These are phyloP conservation scores for Neurospora crassa DNA, from an alignment of 2,329 filamentous ascomycete species.

Conservation along the genomic window DNA sequence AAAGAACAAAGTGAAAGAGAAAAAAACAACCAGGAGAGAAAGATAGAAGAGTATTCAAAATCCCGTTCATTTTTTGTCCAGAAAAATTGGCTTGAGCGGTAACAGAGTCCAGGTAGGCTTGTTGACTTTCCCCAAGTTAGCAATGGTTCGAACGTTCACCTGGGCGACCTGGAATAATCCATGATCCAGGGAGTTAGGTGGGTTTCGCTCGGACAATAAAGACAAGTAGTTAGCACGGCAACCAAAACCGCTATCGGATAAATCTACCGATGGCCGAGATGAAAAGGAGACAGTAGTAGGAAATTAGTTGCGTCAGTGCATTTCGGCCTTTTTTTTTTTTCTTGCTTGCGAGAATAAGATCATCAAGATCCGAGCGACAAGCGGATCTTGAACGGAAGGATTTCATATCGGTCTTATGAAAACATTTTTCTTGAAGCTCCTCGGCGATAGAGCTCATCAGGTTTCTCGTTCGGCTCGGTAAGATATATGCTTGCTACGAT, in stretches of 20 bases:
- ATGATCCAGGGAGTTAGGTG: neutral
- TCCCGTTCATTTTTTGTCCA: too few relatives aligned
- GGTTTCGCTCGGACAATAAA: neutral
- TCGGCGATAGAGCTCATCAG: neutral
- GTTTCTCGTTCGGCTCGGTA: neutral
- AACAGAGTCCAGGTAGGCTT: neutral
- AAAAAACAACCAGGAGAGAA: too few relatives aligned
- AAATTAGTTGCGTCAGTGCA: neutral
- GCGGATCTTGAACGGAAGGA: too few relatives aligned
- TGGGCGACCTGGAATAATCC: neutral
- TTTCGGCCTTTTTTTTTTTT: neutral
- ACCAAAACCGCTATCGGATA: neutral
- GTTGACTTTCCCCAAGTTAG: neutral
- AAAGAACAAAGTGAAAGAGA: neutral
- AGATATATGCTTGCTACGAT: neutral
- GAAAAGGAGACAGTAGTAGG: neutral
- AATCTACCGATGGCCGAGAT: neutral
- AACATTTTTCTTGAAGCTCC: neutral
- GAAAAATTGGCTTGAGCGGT: too few relatives aligned
- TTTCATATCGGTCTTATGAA: too few relatives aligned
- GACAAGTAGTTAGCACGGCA: neutral
- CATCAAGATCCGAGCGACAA: too few relatives aligned
- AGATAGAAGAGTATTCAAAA: too few relatives aligned
- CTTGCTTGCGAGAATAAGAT: neutral
- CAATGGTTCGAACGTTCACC: neutral